phyloP scores from a whole-genome alignment of 2,329 filamentous ascomycete genomes.

The Truncatella angustata region DNA sequence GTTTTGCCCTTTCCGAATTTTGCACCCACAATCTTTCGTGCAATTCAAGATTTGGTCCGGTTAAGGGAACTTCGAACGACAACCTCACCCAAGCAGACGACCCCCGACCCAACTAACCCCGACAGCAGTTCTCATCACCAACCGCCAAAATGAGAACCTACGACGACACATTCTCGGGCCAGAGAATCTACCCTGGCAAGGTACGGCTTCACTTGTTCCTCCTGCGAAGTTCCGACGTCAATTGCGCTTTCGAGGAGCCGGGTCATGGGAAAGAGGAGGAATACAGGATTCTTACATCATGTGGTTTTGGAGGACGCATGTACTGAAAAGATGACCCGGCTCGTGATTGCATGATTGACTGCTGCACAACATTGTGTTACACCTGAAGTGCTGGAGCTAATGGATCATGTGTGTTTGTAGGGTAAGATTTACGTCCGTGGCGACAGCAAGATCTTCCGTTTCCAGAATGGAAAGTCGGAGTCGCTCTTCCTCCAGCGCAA shows the following conservation, averaged over 20 bases:
- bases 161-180: slow-evolving; percentile 65
- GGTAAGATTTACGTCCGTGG: slow-evolving; percentile 99
- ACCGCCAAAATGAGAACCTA: slow-evolving; percentile 62
- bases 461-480: slow-evolving; percentile 99
- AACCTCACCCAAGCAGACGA: not conserved
- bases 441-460: slow-evolving; percentile 99
- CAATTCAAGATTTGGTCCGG: slow-evolving; percentile 9
- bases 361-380: not conserved
- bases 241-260: slow-evolving; percentile 8
- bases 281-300: not conserved
- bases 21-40: slow-evolving; percentile 7
- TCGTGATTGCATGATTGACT: slow-evolving; percentile 3
- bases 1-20: slow-evolving; percentile 7
- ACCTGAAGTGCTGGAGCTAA: slow-evolving; percentile 8
- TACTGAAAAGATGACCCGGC: not conserved
- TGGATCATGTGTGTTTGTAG: slow-evolving; percentile 47
- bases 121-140: slow-evolving; percentile 32
- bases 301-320: not conserved
- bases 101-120: slow-evolving; percentile 34
- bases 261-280: not conserved
- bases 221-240: slow-evolving; percentile 8
- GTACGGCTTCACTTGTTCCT: slow-evolving; percentile 39
- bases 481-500: slow-evolving; percentile 99
- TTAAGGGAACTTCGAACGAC: slow-evolving; percentile 1
- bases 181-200: slow-evolving; percentile 68